Evolutionary conservation across 2,329 filamentous ascomycete species (phyloP), one percentile per base, ranked within the genome.

Genomic region (Microcyclospora tardicrescens): DNA sequence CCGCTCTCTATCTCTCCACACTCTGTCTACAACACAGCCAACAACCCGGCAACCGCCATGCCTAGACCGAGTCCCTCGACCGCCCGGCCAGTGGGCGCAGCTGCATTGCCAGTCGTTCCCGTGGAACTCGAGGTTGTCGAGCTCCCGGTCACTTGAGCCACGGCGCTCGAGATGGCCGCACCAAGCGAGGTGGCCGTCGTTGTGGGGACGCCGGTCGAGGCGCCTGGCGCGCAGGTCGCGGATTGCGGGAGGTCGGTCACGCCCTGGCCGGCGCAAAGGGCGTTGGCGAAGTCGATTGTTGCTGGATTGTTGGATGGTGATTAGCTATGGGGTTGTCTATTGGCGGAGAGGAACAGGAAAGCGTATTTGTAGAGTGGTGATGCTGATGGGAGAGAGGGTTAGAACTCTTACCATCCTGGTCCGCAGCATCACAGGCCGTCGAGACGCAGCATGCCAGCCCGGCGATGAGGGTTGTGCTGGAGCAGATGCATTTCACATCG

Each of bases 401-500:
- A 24, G 8, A 8, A 24, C 8, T 8, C 19, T 24, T 43, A 64
- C 60, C 42, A 3, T 50, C 38, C 47, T 59, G 56, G 32, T 64
- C 61, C 8, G 45, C 37, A 2, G 47, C 34, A 37, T 43, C 43
- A 46, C 64, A 67, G 5, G 43, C 42, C 15, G 48, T 44, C 36
- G 54, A 52, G 29, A 66, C 61, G 45, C 64, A 67, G 57, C 64
- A 66, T 2, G 61, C 58, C 19, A 67, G 49, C 10, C 47, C 50
- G 30, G 41, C 35, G 38, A 67, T 59, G 28, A 61, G 52, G 2
- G 45, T 43, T 2, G 39, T 42, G 52, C 62, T 64, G 16, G 45
- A 48, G 50, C 64, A 67, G 43, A 67, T 63, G 48, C 64, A 67
- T 28, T 53, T 49, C 37, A 65, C 55, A 36, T 65, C 59, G 41